Base-by-base conservation (phyloP, 441 rosid species). In the Populus tomentosa region DNA sequence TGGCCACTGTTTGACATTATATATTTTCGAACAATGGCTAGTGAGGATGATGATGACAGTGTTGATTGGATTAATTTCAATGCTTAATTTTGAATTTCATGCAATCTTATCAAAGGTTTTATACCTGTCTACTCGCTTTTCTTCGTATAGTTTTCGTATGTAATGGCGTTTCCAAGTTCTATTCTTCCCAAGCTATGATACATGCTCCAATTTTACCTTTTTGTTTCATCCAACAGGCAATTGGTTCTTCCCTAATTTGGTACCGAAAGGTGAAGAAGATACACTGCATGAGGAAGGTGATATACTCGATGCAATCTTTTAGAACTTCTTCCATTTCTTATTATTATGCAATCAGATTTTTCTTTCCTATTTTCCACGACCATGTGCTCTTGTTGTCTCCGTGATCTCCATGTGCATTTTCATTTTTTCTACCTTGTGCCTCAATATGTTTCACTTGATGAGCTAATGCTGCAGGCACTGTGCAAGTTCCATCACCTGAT, bases 221-320 rank as follows among this genome's bases (percentile, higher is more conserved):
- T 14, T 46, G 2, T 70, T 70, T 24, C 42, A 46, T 50, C 26
- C 28, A 18, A 71, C 74, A 71, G 66, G 40, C 26, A 11, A 10
- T 20, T 53, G 64, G 74, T 26, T 30, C 24, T 71, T 71, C 1
- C 8, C 1, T 2, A 0, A 20, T 18, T 18, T 1, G 16, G 1
- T 11, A 1, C 7, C 1, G 6, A 0, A 0, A 20, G 20, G 2
- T 5, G n/a, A n/a, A n/a, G 5, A 1, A 0, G 74, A 7, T 5
- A 4, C 11, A 38, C 11, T 0, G 72, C 20, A 4, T 13, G 23
- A 40, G 32, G 5, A 23, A 71, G 56, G 72, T 69, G 50, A 38
- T 38, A 69, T 35, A 33, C 42, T 33, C 32, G 18, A 32, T 28
- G 70, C 46, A 21, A 62, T 62, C 5, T 8, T 21, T 62, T 21